A percentile compares a stretch with the other conserved stretches of the same genome.
phyloP scores from a whole-genome alignment of 2,329 filamentous ascomycete genomes.

The Diaporthe sp. region DNA sequence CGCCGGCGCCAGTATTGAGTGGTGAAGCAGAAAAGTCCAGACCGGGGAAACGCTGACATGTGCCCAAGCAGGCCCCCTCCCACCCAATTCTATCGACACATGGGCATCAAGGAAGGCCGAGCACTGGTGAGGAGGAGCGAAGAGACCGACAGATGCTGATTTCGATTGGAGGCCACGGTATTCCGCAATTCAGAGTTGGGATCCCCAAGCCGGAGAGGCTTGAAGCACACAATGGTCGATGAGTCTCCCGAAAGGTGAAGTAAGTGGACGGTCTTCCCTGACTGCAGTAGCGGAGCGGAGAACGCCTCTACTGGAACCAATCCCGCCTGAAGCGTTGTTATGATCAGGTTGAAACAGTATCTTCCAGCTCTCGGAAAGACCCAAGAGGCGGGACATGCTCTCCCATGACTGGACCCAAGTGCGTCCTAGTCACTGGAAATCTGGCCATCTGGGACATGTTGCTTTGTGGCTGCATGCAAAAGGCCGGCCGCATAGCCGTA shows the following conservation, averaged over 20 bases:
- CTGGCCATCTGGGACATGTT: constrained; percentile 1
- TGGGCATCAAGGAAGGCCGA: neutral
- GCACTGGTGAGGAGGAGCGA: neutral
- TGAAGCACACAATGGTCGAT: neutral
- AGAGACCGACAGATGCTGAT: constrained; percentile 12
- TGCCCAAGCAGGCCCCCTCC: neutral
- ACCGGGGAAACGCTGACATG: constrained; percentile 14
- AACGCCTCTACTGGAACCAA: neutral
- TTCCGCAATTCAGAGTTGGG: neutral
- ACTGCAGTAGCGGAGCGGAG: neutral
- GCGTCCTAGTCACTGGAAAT: neutral
- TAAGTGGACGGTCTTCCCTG: constrained; percentile 1
- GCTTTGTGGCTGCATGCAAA: constrained; percentile 11
- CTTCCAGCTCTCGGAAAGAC: neutral
- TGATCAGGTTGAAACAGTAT: constrained; percentile 16
- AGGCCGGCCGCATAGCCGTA: constrained; percentile 12
- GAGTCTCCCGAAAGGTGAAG: neutral
- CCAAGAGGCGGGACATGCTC: neutral
- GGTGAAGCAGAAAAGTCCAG: constrained; percentile 12
- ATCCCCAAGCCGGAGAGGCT: neutral
- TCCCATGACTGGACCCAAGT: neutral
- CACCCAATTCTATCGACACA: neutral
- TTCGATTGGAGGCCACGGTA: constrained; percentile 1
- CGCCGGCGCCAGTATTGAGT: constrained; percentile 3
- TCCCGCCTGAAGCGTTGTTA: neutral